Conservation (phyloP, 768 basidiomycete genomes). For the Lentinula raphanica region DNA sequence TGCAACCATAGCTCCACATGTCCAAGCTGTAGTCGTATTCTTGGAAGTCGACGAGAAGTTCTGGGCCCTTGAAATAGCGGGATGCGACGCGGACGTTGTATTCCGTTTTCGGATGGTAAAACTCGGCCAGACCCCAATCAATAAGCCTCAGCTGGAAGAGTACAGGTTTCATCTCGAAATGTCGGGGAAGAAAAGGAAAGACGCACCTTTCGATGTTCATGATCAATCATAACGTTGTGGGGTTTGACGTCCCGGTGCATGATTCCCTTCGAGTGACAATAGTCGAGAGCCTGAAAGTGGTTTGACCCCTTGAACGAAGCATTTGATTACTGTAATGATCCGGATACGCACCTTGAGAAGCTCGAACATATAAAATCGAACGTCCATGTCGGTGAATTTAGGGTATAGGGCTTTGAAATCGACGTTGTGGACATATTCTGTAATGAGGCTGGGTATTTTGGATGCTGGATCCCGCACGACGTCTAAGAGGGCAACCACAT, state of each 20-base stretch:
- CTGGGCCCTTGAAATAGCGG: conserved; percentile 97
- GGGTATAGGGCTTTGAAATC: conserved; percentile 97
- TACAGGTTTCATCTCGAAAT: conserved; percentile 9
- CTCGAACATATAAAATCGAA: conserved; percentile 95
- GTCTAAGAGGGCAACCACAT: conserved; percentile 88
- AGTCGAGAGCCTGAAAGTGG: conserved; percentile 75
- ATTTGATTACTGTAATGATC: not conserved
- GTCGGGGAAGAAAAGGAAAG: conserved; percentile 5
- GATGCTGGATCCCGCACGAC: conserved; percentile 94
- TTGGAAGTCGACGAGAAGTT: conserved; percentile 94
- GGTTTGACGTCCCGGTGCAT: conserved; percentile 99
- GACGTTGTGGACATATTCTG: conserved; percentile 97
- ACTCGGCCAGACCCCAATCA: conserved; percentile 98
- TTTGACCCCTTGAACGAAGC: conserved; percentile 14
- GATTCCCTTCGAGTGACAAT: conserved; percentile 96
- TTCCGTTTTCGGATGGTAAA: conserved; percentile 95
- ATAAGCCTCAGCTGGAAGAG: conserved; percentile 83
- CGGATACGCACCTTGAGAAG: conserved; percentile 71
- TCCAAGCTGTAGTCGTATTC: conserved; percentile 97
- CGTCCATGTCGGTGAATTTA: conserved; percentile 92
- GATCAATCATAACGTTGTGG: conserved; percentile 99
- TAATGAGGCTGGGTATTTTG: conserved; percentile 94
- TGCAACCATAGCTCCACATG: conserved; percentile 99
- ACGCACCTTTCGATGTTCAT: conserved; percentile 86
- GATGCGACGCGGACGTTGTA: conserved; percentile 98